Percentiles rank a stretch among this genome's conserved stretches.
These are phyloP conservation scores for Boletus subluridellus DNA, from an alignment of 1,284 basidiomycete species.

Conservation along the genomic window DNA sequence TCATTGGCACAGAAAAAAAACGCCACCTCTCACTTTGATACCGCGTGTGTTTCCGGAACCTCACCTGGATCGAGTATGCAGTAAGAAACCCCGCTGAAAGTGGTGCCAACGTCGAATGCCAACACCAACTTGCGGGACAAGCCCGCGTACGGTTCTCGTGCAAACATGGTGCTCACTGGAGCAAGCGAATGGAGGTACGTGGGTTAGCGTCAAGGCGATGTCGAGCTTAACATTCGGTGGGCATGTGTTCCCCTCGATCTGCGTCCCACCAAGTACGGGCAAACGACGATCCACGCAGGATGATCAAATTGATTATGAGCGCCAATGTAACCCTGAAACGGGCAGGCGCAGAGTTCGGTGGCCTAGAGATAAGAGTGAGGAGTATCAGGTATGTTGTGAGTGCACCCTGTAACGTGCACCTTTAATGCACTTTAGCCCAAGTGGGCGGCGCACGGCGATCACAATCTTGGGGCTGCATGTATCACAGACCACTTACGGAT, in stretches of 20 bases:
- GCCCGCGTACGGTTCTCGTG: slow-evolving; percentile 32
- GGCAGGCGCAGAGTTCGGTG: not conserved
- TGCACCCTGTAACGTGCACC: slow-evolving; percentile 1
- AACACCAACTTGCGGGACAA: slow-evolving; percentile 19
- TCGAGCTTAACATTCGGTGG: slow-evolving; percentile 7
- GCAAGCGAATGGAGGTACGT: not conserved
- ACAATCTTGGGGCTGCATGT: not conserved
- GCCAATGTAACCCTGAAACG: not conserved
- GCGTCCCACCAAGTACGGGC: not conserved
- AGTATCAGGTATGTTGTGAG: not conserved
- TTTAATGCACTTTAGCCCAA: not conserved
- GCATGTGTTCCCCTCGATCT: slow-evolving; percentile 2
- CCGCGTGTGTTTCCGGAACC: slow-evolving; percentile 41
- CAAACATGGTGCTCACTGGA: slow-evolving; percentile 18
- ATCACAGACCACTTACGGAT: not conserved
- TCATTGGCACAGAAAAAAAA: not conserved
- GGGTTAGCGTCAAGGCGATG: not conserved
- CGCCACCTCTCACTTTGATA: slow-evolving; percentile 36
- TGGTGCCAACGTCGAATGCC: too few species aligned
- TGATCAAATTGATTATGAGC: not conserved
- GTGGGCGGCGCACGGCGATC: slow-evolving; percentile 1
- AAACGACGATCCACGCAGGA: not conserved
- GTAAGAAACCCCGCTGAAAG: slow-evolving; percentile 49
- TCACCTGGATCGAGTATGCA: slow-evolving; percentile 45
- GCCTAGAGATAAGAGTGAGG: not conserved